Percentiles rank a stretch among this genome's conserved stretches.
Evolutionary conservation across 768 basidiomycete species (phyloP).

Genomic region (Mycena capillaripes): DNA sequence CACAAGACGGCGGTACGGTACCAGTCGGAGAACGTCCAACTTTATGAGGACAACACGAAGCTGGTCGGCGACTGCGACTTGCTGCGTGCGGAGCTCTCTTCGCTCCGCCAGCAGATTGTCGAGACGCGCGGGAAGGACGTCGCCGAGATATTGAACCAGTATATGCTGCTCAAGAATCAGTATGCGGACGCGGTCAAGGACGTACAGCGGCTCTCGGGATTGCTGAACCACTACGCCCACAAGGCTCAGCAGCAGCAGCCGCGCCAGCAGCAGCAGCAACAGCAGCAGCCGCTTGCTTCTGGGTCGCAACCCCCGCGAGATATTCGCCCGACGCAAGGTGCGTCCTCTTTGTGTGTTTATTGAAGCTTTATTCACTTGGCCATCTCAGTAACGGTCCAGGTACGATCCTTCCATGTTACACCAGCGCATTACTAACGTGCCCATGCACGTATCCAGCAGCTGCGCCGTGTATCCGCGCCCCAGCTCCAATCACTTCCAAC

Average conservation of each 20-base stretch:
- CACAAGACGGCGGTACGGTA: neutral
- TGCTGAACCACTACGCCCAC: neutral
- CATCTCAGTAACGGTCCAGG: too few relatives aligned
- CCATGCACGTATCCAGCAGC: neutral
- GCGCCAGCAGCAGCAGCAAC: too few relatives aligned
- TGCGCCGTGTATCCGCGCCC: slow-evolving; percentile 10
- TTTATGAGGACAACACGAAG: slow-evolving; percentile 56
- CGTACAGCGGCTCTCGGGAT: neutral
- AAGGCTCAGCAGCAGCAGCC: too few relatives aligned
- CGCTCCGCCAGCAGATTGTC: neutral
- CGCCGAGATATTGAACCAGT: neutral
- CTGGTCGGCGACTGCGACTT: slow-evolving; percentile 30
- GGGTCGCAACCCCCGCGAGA: neutral
- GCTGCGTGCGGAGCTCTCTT: neutral
- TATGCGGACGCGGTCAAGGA: neutral
- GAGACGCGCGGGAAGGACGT: neutral
- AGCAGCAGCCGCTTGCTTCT: neutral
- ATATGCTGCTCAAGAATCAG: neutral
- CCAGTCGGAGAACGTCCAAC: slow-evolving; percentile 45
- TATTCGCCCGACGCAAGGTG: neutral
- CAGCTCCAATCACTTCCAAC: neutral
- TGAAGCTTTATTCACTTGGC: neutral
- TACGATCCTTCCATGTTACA: too few relatives aligned
- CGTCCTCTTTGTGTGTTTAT: neutral
- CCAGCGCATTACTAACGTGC: too few relatives aligned